Conservation (phyloP, 2,329 filamentous ascomycete genomes). For the Phialophora tarda region DNA sequence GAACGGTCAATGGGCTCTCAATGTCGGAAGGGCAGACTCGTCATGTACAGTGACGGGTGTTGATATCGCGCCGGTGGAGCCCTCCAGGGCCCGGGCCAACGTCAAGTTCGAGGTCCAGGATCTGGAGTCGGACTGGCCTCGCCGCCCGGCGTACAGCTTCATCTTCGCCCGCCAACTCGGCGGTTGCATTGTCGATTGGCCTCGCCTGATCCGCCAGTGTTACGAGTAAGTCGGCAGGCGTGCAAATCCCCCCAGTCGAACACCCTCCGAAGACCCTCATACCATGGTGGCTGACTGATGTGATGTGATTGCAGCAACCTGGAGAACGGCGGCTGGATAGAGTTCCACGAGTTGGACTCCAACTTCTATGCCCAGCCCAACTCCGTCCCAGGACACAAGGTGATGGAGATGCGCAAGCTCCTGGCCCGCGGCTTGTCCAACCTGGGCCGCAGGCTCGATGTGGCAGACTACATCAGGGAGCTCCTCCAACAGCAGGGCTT, state of each 20-base stretch:
- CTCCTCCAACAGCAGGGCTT: constrained; percentile 1
- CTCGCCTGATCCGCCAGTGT: not conserved
- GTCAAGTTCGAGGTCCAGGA: not conserved
- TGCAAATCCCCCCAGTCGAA: not conserved
- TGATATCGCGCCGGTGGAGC: not conserved
- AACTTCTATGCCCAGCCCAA: not conserved
- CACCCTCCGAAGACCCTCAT: not conserved
- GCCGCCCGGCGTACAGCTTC: not conserved
- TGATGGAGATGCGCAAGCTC: not conserved
- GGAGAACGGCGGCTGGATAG: not conserved
- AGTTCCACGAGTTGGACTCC: not conserved
- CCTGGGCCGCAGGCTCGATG: not conserved
- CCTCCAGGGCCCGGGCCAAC: not conserved
- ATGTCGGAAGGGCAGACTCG: not conserved
- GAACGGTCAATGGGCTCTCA: not conserved
- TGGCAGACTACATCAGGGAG: not conserved
- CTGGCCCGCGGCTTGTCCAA: not conserved
- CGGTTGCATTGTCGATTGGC: not conserved
- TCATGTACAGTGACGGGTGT: not conserved
- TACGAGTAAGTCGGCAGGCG: not conserved
- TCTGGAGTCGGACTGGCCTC: not conserved
- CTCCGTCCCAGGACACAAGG: not conserved
- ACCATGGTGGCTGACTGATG: not conserved
- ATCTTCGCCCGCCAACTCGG: not conserved
- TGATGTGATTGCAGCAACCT: not conserved